phyloP scores from a whole-genome alignment of 257 asterid genomes.

The Gentiana macrophylla region DNA sequence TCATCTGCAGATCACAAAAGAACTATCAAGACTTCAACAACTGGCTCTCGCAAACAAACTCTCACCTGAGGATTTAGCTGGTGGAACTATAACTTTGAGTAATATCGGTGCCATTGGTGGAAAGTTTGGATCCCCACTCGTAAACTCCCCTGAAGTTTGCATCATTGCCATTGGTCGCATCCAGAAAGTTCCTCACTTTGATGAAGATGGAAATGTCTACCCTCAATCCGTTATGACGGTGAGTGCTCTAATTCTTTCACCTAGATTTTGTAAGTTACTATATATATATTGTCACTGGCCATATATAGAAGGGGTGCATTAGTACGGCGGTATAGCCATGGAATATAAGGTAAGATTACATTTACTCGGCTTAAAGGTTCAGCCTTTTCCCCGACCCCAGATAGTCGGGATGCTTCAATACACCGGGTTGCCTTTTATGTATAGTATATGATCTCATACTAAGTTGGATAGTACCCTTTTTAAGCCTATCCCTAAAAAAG shows the following conservation, averaged over 20 bases:
- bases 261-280: too few relatives aligned
- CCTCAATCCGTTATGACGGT: slow-evolving; percentile 76
- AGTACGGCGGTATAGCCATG: too few relatives aligned
- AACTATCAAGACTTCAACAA: slow-evolving; percentile 52
- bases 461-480: too few relatives aligned
- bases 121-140: slow-evolving; percentile 82
- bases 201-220: slow-evolving; percentile 47
- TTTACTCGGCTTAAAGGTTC: too few relatives aligned
- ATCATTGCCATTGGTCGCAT: slow-evolving; percentile 90
- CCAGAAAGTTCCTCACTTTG: slow-evolving; percentile 59
- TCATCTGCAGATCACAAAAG: slow-evolving; percentile 56
- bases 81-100: slow-evolving; percentile 84
- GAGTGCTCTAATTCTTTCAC: slow-evolving; percentile 13
- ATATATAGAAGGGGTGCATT: too few relatives aligned
- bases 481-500: too few relatives aligned
- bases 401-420: too few relatives aligned
- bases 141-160: slow-evolving; percentile 78
- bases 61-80: slow-evolving; percentile 62
- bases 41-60: slow-evolving; percentile 81
- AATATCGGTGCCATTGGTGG: slow-evolving; percentile 97
- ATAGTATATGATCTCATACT: too few relatives aligned
- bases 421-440: too few relatives aligned
- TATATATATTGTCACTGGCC: too few relatives aligned
- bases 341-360: too few relatives aligned
- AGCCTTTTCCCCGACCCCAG: too few relatives aligned